phyloP scores from a whole-genome alignment of 1,139 yeast genomes.

The Magnusiomyces fungicola region DNA sequence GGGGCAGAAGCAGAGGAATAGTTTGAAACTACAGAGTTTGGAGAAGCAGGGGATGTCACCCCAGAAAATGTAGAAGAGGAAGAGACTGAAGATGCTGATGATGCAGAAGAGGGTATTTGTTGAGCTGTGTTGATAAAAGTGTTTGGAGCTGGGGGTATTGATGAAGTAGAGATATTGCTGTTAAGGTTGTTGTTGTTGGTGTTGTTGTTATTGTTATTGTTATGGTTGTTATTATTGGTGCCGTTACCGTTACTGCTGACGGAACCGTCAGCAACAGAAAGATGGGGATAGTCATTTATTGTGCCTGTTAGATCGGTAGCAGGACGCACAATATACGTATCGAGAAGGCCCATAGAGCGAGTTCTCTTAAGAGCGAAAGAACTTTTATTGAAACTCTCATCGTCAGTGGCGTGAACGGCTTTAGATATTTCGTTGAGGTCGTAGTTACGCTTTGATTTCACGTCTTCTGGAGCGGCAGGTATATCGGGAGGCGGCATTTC shows the following conservation, averaged over 20 bases:
- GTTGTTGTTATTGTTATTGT: not conserved
- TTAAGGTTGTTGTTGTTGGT: not conserved
- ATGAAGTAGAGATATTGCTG: not conserved
- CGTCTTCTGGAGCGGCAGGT: not conserved
- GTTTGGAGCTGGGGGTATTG: too few relatives aligned
- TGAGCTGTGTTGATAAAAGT: too few relatives aligned
- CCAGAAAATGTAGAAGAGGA: not conserved
- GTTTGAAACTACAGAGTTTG: not conserved
- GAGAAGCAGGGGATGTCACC: not conserved
- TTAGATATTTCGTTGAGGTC: conserved; percentile 27
- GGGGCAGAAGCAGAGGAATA: not conserved
- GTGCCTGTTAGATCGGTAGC: conserved; percentile 23
- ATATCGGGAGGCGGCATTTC: not conserved
- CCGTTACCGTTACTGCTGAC: too few relatives aligned
- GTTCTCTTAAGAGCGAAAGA: conserved; percentile 77
- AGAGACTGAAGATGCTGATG: not conserved
- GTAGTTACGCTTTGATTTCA: conserved; percentile 10
- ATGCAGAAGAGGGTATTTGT: not conserved
- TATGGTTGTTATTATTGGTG: too few relatives aligned
- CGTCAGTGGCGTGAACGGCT: conserved; percentile 63
- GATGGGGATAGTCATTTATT: conserved; percentile 31
- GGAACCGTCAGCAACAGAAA: not conserved
- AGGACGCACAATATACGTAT: conserved; percentile 48
- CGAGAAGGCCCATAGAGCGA: conserved; percentile 73
- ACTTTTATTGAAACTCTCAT: conserved; percentile 61